phyloP scores from a whole-genome alignment of 2,329 filamentous ascomycete genomes.

The Neofusicoccum ribis region DNA sequence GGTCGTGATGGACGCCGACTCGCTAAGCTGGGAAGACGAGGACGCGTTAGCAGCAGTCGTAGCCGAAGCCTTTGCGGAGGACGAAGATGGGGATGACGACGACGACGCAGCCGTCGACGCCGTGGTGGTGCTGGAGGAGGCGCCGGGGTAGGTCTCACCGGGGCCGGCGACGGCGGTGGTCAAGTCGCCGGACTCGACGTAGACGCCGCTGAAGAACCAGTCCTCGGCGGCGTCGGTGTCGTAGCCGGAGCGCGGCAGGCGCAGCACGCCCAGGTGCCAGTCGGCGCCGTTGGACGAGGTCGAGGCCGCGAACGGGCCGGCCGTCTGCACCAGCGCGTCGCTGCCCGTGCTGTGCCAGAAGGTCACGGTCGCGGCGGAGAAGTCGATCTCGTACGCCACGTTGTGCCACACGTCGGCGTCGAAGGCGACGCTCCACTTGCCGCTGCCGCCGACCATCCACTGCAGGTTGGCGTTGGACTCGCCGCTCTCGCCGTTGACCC shows the following conservation, averaged over 20 bases:
- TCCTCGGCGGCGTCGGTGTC: slow-evolving; percentile 59
- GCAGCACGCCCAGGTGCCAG: slow-evolving; percentile 71
- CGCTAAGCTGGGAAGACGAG: background rate
- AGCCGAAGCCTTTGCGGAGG: background rate
- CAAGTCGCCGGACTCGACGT: slow-evolving; percentile 62
- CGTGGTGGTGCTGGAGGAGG: too few relatives aligned
- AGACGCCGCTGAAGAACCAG: slow-evolving; percentile 71
- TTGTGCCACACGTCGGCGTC: slow-evolving; percentile 71
- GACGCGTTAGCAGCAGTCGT: background rate
- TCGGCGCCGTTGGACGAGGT: slow-evolving; percentile 68
- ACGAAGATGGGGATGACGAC: too few relatives aligned
- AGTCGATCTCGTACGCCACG: slow-evolving; percentile 73
- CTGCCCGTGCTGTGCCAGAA: slow-evolving; percentile 70
- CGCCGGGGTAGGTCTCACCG: background rate
- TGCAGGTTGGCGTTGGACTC: slow-evolving; percentile 58
- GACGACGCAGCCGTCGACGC: background rate
- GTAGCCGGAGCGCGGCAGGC: slow-evolving; percentile 60
- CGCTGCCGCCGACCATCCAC: slow-evolving; percentile 63
- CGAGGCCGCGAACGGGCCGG: slow-evolving; percentile 59
- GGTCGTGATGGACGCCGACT: background rate
- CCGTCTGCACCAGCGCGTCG: slow-evolving; percentile 57
- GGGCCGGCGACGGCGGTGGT: slow-evolving; percentile 28
- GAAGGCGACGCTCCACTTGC: slow-evolving; percentile 64
- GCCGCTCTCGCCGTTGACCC: slow-evolving; percentile 52
- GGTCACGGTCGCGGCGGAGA: slow-evolving; percentile 60